These are phyloP conservation scores for Pelargonium nanum DNA, from an alignment of 345 rosid genomes.

Conservation along the genomic window DNA sequence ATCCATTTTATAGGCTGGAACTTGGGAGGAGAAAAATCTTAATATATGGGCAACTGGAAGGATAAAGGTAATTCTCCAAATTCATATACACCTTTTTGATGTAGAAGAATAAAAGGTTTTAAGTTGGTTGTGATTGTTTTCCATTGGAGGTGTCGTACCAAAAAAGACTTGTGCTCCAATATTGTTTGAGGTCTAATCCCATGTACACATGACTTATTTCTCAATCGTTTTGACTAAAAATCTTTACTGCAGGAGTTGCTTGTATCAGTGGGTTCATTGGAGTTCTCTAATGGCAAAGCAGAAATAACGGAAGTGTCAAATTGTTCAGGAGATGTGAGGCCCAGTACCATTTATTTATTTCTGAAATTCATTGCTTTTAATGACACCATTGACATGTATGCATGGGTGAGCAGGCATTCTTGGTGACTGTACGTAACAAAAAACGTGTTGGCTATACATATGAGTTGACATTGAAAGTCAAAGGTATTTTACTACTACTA, in stretches of 20 bases:
- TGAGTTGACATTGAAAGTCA: constrained; percentile 62
- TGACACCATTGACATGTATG: constrained; percentile 1
- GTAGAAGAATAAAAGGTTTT: not conserved
- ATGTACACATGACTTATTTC: not conserved
- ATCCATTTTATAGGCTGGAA: constrained; percentile 54
- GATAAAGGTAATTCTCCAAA: constrained; percentile 40
- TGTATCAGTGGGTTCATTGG: constrained; percentile 47
- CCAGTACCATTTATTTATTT: not conserved
- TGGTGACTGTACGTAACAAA: constrained; percentile 85
- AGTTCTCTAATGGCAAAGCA: constrained; percentile 61
- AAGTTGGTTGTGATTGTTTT: not conserved
- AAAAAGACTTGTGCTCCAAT: not conserved
- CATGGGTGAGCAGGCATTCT: constrained; percentile 51
- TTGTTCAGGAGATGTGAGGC: constrained; percentile 77
- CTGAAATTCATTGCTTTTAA: not conserved
- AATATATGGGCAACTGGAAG: constrained; percentile 77
- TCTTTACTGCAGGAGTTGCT: constrained; percentile 49
- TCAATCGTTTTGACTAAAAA: not conserved
- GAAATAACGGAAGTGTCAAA: constrained; percentile 58
- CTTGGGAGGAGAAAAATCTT: constrained; percentile 93
- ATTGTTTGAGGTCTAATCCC: not conserved
- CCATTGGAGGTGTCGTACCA: not conserved
- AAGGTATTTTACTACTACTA: constrained; percentile 33
- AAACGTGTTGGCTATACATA: constrained; percentile 83
- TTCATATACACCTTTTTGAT: not conserved